These are phyloP conservation scores for Malus fusca DNA, from an alignment of 306 rosid genomes.

Conservation along the genomic window DNA sequence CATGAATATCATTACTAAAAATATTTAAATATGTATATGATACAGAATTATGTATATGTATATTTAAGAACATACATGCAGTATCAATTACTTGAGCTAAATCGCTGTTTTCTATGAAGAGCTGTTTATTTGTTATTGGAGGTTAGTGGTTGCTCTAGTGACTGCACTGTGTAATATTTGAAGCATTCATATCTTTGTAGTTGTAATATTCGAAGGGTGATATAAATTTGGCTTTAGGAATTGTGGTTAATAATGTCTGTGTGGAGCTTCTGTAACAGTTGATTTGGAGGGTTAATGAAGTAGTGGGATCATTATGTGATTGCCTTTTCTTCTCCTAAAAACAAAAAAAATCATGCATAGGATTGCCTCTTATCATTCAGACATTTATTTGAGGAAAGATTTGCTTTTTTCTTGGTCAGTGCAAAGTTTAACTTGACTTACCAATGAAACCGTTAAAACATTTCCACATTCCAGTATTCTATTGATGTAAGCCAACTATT, in stretches of 20 bases:
- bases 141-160: background rate
- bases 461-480: background rate
- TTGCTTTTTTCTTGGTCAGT: background rate
- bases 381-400: background rate
- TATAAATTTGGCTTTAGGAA: background rate
- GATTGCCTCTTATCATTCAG: background rate
- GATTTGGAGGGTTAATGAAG: background rate
- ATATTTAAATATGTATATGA: too few relatives aligned
- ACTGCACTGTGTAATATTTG: background rate
- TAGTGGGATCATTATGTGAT: background rate
- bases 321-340: background rate
- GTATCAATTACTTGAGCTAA: background rate
- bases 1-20: background rate
- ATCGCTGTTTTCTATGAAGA: background rate
- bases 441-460: background rate
- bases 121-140: background rate
- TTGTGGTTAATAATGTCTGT: background rate
- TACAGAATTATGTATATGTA: too few relatives aligned
- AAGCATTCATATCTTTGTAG: background rate
- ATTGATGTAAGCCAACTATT: background rate
- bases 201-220: background rate
- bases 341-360: background rate
- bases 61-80: background rate
- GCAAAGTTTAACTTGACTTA: background rate
- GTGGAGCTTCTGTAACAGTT: background rate